phyloP scores from a whole-genome alignment of 495 filamentous ascomycete species.

The Penicillium herquei region DNA sequence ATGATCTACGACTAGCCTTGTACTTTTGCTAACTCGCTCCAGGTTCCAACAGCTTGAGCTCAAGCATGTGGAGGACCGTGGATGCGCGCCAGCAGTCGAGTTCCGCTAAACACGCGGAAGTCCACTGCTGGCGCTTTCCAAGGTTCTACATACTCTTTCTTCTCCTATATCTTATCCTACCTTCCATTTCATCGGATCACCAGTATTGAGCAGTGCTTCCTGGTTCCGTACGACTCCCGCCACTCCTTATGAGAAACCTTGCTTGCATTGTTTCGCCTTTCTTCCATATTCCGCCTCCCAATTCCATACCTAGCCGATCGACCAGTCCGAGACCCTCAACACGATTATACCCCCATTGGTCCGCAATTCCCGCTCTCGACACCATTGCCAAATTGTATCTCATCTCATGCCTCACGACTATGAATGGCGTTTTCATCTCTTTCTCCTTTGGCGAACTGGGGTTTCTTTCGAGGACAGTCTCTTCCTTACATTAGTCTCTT shows the following conservation, averaged over 20 bases:
- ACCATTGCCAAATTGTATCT: slow-evolving; percentile 21
- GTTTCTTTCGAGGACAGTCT: slow-evolving; percentile 5
- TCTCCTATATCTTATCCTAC: neutral
- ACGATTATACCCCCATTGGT: slow-evolving; percentile 12
- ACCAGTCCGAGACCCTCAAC: slow-evolving; percentile 5
- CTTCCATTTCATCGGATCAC: neutral
- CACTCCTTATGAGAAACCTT: neutral
- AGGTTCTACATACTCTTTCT: neutral
- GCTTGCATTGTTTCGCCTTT: slow-evolving; percentile 3
- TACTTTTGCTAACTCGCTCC: neutral
- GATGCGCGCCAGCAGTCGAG: slow-evolving; percentile 86
- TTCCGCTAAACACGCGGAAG: slow-evolving; percentile 65
- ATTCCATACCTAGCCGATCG: neutral
- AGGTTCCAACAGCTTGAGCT: slow-evolving; percentile 94
- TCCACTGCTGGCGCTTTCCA: slow-evolving; percentile 18
- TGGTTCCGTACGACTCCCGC: neutral
- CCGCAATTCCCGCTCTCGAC: neutral
- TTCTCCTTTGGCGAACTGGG: slow-evolving; percentile 17
- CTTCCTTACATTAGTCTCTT: slow-evolving; percentile 13
- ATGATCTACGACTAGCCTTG: neutral
- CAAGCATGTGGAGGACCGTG: slow-evolving; percentile 78
- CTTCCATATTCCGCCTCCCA: neutral
- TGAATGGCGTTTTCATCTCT: slow-evolving; percentile 24
- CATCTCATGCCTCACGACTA: slow-evolving; percentile 33
- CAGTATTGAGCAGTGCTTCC: slow-evolving; percentile 12